Evolutionary conservation across 148 eudicot species (phyloP), one percentile per base, ranked within the genome.

Genomic region (Vaccinium myrtillus): DNA sequence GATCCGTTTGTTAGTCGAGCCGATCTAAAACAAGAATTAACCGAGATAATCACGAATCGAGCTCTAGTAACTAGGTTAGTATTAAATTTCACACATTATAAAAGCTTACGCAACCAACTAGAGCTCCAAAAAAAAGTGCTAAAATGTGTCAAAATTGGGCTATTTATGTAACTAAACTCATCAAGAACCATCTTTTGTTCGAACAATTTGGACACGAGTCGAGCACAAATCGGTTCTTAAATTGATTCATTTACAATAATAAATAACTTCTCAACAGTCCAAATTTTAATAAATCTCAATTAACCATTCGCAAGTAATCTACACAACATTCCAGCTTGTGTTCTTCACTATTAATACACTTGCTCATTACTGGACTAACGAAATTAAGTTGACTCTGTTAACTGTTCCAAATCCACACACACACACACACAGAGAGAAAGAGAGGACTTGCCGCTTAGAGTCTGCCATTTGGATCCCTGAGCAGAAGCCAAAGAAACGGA

Each of bases 401-500:
- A 54, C 18, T 54, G 58, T 54, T 1, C 67, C 19, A 73, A 58
- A 80, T 1, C 78, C 14, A 73, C 48, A 80, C 19, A 43, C 8
- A 65, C n/a, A 18, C 49, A 36, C 39, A 78, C 43, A 77, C 43
- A 53, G 39, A 77, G 43, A 71, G 8, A 75, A 39, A 50, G 14
- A n/a, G 50, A 23, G 54, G 46, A 25, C 51, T 63, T 83, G 86
- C 92, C 92, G 36, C 36, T 39, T 46, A 90, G 78, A 3, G 92
- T 90, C 58, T 84, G 75, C 92, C 92, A 89, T 65, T 46, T 70
- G 69, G 92, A 89, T 88, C 90, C 15, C 65, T 77, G 87, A n/a
- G 89, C 86, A 86, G 85, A 61, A 80, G 65, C 87, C 50, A 85
- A 88, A 15, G 84, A 81, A 18, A 73, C 78, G n/a, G 78, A 88